A percentile compares a stretch with the other conserved stretches of the same genome.
Evolutionary conservation across 306 rosid species (phyloP).

Genomic region (Quercus engelmannii): DNA sequence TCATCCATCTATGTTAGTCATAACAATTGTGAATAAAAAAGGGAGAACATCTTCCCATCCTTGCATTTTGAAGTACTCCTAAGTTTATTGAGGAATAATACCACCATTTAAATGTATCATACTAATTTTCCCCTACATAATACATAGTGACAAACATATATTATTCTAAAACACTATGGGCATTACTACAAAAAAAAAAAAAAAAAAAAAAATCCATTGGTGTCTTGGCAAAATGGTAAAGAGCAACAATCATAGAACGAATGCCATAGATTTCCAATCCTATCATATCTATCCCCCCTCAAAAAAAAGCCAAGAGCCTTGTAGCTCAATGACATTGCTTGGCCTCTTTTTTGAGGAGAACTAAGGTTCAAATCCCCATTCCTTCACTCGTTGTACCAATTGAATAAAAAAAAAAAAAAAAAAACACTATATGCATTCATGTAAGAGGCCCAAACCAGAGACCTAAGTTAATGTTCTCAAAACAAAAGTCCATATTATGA

Average conservation of each 20-base stretch:
- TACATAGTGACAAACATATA: neutral
- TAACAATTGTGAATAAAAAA: neutral
- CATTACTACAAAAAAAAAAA: too few relatives aligned
- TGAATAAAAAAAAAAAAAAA: too few relatives aligned
- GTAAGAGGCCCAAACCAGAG: neutral
- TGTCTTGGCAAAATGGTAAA: too few relatives aligned
- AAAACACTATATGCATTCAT: neutral
- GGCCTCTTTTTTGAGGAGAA: too few relatives aligned
- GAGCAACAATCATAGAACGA: too few relatives aligned
- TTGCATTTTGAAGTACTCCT: neutral
- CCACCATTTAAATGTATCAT: neutral
- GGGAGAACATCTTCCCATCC: neutral
- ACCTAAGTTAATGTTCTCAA: neutral
- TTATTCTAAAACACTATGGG: neutral
- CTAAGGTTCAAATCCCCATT: too few relatives aligned
- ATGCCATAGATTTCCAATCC: too few relatives aligned
- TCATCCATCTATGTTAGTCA: neutral
- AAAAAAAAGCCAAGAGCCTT: too few relatives aligned
- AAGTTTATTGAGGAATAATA: neutral
- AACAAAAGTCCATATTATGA: neutral
- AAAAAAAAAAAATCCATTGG: too few relatives aligned
- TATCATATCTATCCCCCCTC: too few relatives aligned
- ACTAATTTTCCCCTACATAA: neutral
- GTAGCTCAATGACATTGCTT: too few relatives aligned
- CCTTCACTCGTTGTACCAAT: too few relatives aligned